These are phyloP conservation scores for Apiotrichum akiyoshidainum DNA, from an alignment of 1,284 basidiomycete species.

Conservation along the genomic window DNA sequence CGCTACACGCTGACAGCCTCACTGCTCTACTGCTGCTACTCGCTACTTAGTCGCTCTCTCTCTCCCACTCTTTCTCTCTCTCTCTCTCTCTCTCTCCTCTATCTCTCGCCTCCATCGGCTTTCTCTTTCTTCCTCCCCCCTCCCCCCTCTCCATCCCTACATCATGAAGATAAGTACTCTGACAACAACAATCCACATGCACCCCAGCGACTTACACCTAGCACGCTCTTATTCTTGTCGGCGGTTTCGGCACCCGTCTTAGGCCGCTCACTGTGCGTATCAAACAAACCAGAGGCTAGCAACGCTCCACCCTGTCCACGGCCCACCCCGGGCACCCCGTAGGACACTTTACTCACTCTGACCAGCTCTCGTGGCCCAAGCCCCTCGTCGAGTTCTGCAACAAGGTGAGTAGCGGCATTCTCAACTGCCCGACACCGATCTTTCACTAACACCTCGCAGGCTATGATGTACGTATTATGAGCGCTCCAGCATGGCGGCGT, in stretches of 20 bases:
- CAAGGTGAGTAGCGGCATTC: conserved; percentile 42
- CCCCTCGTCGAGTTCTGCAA: conserved; percentile 57
- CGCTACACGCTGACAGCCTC: neutral
- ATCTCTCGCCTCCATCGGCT: neutral
- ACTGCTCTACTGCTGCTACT: neutral
- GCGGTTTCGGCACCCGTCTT: conserved; percentile 56
- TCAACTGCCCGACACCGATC: conserved; percentile 48
- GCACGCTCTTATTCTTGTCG: conserved; percentile 53
- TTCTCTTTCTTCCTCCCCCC: neutral
- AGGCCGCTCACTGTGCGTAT: conserved; percentile 55
- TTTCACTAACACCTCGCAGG: conserved; percentile 25
- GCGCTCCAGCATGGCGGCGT: no score
- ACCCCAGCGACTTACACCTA: conserved; percentile 12
- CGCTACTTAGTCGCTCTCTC: neutral
- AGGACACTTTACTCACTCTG: neutral
- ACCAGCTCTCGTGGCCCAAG: conserved; percentile 53
- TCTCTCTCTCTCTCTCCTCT: neutral
- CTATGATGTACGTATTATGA: conserved; percentile 47
- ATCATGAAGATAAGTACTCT: conserved; percentile 47
- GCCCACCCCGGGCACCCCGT: no score
- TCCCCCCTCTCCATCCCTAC: neutral
- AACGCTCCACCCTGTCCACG: no score
- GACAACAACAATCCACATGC: neutral
- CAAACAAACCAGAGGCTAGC: conserved; percentile 1
- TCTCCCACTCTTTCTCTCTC: neutral